Evolutionary conservation across 2,329 filamentous ascomycete genomes (phyloP), one percentile per base, ranked within the genome.

Genomic region (Epichloe hybrida): DNA sequence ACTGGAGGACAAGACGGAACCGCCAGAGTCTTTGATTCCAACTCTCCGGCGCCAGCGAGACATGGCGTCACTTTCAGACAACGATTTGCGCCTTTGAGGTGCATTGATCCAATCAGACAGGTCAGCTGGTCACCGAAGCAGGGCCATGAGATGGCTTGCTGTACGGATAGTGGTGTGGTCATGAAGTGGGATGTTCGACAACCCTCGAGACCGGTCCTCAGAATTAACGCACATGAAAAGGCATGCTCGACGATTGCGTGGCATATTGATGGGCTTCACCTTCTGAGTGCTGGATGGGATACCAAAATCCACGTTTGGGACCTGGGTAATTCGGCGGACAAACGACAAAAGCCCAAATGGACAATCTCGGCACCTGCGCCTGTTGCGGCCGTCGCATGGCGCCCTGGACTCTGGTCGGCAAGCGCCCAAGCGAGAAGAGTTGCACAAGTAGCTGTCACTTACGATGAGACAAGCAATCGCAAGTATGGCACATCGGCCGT

Each of bases 221-320:
- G 76, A 55, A 77, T 84, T 57, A 76, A 77, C 34, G 80, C 77
- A 0, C 80, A 84, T 58, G 76, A 81, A 51, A 79, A 76, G 54
- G 70, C 76, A 0, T 80, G 78, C 58, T 71, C 75, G 2, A 72
- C 78, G 0, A 77, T 84, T 42, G 74, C 78, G 3, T 86, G 82
- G 82, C 82, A 86, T 56, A 77, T 79, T 0, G 81, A 85, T 59
- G 82, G 81, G 13, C 72, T 75, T n/a, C 80, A 85, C 57, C 65
- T 84, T 11, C 72, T 81, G 46, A 84, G 79, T 55, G 80, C 75
- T 4, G 80, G 81, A 6, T 69, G 75, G 55, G 82, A 86, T 59
- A 74, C 73, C 53, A 76, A 75, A 49, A 76, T 81, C 39, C 72
- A 81, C 57, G 76, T 84, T 5, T 86, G 82, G 82, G 80, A 85